Evolutionary conservation across 2,329 filamentous ascomycete genomes (phyloP).

Genomic region (Nannizzia gypsea): DNA sequence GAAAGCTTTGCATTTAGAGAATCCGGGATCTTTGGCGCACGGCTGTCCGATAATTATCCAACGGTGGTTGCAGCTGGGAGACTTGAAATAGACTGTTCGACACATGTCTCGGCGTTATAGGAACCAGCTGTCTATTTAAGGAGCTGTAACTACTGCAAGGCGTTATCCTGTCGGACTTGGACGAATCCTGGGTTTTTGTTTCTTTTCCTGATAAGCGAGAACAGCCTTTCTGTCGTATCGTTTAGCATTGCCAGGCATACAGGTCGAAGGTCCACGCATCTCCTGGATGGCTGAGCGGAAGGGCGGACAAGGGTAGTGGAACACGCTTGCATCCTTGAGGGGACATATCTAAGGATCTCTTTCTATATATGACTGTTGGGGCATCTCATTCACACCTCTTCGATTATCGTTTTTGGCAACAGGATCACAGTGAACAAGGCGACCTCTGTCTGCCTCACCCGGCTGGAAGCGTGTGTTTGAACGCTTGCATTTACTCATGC

Average conservation of each 20-base stretch:
- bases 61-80: conserved; percentile 35
- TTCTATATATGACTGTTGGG: not conserved
- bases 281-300: no score
- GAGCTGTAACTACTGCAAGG: not conserved
- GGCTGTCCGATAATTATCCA: conserved; percentile 39
- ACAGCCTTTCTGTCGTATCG: no score
- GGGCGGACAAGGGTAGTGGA: not conserved
- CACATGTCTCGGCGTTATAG: conserved; percentile 32
- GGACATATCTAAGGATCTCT: not conserved
- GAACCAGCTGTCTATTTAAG: not conserved
- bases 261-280: not conserved
- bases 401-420: not conserved
- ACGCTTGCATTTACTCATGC: not conserved
- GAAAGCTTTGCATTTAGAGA: conserved; percentile 20
- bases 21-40: conserved; percentile 27
- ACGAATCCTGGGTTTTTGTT: not conserved
- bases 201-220: not conserved
- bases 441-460: not conserved
- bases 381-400: not conserved
- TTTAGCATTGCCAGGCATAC: not conserved
- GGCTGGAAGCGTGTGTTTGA: not conserved
- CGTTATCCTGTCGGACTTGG: not conserved
- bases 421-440: not conserved
- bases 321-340: not conserved
- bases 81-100: conserved; percentile 34